These are phyloP conservation scores for Gracilaria gracilis DNA, from an alignment of 23 red algal genomes.

Conservation along the genomic window DNA sequence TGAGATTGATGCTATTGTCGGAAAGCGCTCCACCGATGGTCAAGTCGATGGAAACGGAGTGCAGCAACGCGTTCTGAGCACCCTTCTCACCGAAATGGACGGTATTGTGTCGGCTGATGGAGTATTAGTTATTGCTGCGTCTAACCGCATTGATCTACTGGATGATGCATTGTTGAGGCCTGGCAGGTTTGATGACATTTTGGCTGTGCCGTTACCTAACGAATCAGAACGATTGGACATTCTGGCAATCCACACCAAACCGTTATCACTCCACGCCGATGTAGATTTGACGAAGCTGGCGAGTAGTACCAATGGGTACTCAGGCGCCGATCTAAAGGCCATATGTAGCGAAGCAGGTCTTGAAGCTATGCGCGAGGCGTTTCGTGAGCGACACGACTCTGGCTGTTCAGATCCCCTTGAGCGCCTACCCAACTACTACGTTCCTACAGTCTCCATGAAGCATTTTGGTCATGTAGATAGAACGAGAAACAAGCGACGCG, in stretches of 20 bases:
- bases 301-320: neutral
- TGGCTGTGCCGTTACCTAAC: constrained; percentile 57
- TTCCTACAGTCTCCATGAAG: neutral
- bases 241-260: constrained; percentile 19
- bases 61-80: constrained; percentile 71
- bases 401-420: neutral
- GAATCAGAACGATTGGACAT: constrained; percentile 49
- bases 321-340: constrained; percentile 67
- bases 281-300: constrained; percentile 61
- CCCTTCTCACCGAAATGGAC: constrained; percentile 95
- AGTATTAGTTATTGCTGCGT: constrained; percentile 82
- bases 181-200: constrained; percentile 93
- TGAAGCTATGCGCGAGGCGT: constrained; percentile 56
- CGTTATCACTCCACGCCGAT: constrained; percentile 20
- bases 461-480: neutral
- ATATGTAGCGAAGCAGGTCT: constrained; percentile 80
- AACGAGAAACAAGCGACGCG: no score
- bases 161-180: constrained; percentile 90
- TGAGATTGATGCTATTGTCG: constrained; percentile 89
- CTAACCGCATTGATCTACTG: constrained; percentile 84
- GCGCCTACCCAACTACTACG: neutral
- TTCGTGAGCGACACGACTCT: neutral
- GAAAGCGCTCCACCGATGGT: constrained; percentile 37
- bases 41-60: constrained; percentile 70
- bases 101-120: constrained; percentile 65